These are phyloP conservation scores for Amylostereum chailletii DNA, from an alignment of 1,284 basidiomycete genomes.

Conservation along the genomic window DNA sequence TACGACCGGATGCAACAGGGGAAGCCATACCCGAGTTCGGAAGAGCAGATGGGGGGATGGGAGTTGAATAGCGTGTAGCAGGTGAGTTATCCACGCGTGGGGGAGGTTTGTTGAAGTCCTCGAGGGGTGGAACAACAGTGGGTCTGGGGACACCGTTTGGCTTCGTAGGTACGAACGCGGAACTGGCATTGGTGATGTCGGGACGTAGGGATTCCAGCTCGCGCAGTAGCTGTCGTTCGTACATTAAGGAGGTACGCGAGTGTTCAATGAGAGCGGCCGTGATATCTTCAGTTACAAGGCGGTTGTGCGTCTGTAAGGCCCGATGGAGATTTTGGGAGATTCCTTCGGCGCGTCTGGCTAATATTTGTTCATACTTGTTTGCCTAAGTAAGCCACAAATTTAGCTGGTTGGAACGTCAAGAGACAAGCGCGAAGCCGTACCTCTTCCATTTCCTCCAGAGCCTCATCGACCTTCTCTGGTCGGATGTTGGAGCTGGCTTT, in stretches of 20 bases:
- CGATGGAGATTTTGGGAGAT: constrained; percentile 88
- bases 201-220: constrained; percentile 80
- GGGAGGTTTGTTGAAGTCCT: constrained; percentile 43
- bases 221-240: constrained; percentile 79
- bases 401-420: constrained; percentile 8
- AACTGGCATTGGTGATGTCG: constrained; percentile 64
- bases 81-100: constrained; percentile 20
- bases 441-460: constrained; percentile 90
- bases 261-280: constrained; percentile 84
- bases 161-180: constrained; percentile 40
- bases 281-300: constrained; percentile 82
- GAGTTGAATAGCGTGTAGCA: constrained; percentile 13
- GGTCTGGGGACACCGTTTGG: constrained; percentile 49
- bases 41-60: not conserved
- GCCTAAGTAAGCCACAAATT: constrained; percentile 41
- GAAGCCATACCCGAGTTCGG: constrained; percentile 3
- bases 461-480: constrained; percentile 84
- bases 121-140: constrained; percentile 49
- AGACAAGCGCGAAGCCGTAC: constrained; percentile 29
- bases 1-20: constrained; percentile 6
- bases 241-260: constrained; percentile 82
- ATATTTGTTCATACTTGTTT: constrained; percentile 75
- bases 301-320: constrained; percentile 75
- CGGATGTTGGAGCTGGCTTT: constrained; percentile 85
- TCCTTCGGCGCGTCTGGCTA: constrained; percentile 74